These are phyloP conservation scores for Hericium coralloides DNA, from an alignment of 768 basidiomycete species.

Conservation along the genomic window DNA sequence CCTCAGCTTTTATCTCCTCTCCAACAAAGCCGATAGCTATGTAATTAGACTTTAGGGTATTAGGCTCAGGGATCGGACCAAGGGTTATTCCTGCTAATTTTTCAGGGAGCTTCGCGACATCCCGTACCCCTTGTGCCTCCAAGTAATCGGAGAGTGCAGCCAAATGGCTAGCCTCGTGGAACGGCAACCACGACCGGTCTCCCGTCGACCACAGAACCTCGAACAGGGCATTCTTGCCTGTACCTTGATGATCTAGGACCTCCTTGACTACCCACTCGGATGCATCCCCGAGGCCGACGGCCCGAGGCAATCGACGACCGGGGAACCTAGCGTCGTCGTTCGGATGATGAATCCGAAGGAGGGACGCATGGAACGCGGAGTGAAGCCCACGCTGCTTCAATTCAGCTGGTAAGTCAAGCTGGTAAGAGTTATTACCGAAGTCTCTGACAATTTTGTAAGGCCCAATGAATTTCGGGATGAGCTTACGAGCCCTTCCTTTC, in stretches of 20 bases:
- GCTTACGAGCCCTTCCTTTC: conserved; percentile 25
- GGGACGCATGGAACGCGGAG: not conserved
- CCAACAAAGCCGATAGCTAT: too few relatives aligned
- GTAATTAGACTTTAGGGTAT: too few relatives aligned
- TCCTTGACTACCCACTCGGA: not conserved
- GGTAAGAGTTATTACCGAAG: not conserved
- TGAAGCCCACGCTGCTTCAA: not conserved
- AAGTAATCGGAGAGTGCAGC: too few relatives aligned
- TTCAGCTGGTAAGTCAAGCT: not conserved
- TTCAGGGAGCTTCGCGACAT: too few relatives aligned
- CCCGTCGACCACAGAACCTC: not conserved
- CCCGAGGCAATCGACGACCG: not conserved
- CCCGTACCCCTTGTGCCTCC: too few relatives aligned
- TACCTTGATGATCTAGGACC: not conserved
- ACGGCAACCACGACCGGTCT: too few relatives aligned
- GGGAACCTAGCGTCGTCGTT: not conserved
- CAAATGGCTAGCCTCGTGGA: too few relatives aligned
- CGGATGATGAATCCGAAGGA: not conserved
- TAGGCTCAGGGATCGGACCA: too few relatives aligned
- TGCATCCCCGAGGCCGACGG: not conserved
- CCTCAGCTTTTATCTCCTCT: too few relatives aligned
- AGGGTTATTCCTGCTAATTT: too few relatives aligned
- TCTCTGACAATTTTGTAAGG: conserved; percentile 24
- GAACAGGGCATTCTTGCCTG: not conserved
- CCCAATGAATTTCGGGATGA: conserved; percentile 30